phyloP scores from a whole-genome alignment of 768 basidiomycete species.

The Tylopilus sp. region DNA sequence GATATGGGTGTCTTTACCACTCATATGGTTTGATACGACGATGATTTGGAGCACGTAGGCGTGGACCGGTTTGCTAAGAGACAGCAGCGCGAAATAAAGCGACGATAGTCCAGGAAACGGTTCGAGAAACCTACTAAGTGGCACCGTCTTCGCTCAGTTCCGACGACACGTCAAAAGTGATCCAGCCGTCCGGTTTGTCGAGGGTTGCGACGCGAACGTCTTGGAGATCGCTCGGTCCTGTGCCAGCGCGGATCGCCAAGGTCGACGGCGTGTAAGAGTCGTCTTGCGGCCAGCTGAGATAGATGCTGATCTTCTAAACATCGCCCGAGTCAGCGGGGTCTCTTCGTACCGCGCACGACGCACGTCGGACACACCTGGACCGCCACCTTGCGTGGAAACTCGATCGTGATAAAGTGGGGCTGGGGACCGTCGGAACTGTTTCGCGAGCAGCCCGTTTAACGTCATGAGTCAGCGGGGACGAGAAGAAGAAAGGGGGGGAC shows the following conservation, averaged over 20 bases:
- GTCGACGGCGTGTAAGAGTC: constrained; percentile 97
- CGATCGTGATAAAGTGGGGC: constrained; percentile 92
- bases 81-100: background rate
- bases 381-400: constrained; percentile 87
- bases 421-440: constrained; percentile 89
- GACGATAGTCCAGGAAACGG: background rate
- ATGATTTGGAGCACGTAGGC: constrained; percentile 91
- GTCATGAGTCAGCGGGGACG: background rate
- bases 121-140: constrained; percentile 57
- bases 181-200: constrained; percentile 93
- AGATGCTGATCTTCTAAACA: constrained; percentile 78
- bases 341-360: too few relatives aligned
- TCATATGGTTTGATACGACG: constrained; percentile 92
- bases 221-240: constrained; percentile 86
- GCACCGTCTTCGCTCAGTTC: constrained; percentile 78
- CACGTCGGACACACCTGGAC: constrained; percentile 75
- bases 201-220: constrained; percentile 84
- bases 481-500: constrained; percentile 28
- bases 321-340: background rate
- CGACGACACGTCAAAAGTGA: constrained; percentile 78
- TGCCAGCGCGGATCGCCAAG: constrained; percentile 88
- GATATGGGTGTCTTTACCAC: constrained; percentile 98
- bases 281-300: constrained; percentile 76
- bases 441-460: too few relatives aligned
- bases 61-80: constrained; percentile 72